phyloP scores from a whole-genome alignment of 352 stramenopile genomes.

The Blastocystis sp. region DNA sequence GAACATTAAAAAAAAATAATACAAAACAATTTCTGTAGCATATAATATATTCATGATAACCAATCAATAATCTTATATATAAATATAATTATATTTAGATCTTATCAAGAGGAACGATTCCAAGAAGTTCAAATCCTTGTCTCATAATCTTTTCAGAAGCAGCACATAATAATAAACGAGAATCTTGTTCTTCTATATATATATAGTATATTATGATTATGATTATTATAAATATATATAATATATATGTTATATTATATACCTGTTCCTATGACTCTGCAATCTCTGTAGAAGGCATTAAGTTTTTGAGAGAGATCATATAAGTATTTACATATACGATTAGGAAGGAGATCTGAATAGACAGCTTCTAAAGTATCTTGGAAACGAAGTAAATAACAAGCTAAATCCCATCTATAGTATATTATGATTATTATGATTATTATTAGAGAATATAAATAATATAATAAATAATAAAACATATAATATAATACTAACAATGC shows the following conservation, averaged over 20 bases:
- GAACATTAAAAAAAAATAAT: too few relatives aligned
- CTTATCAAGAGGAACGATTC: slow-evolving; percentile 71
- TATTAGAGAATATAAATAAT: too few relatives aligned
- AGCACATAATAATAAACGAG: slow-evolving; percentile 78
- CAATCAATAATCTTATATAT: too few relatives aligned
- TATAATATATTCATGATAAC: too few relatives aligned
- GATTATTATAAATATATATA: too few relatives aligned
- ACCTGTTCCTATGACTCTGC: slow-evolving; percentile 76
- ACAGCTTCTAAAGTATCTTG: slow-evolving; percentile 76
- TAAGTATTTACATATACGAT: slow-evolving; percentile 89
- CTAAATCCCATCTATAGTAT: slow-evolving; percentile 60
- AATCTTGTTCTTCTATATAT: slow-evolving; percentile 78
- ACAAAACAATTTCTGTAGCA: too few relatives aligned
- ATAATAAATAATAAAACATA: too few relatives aligned
- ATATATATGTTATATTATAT: too few relatives aligned
- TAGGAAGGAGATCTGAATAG: slow-evolving; percentile 76
- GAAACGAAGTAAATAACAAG: slow-evolving; percentile 64
- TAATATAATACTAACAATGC: too few relatives aligned
- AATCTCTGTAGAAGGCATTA: slow-evolving; percentile 91
- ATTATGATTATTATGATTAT: too few relatives aligned
- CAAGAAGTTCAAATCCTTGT: slow-evolving; percentile 68
- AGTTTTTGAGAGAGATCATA: slow-evolving; percentile 84
- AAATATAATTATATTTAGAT: too few relatives aligned
- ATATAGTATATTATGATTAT: too few relatives aligned
- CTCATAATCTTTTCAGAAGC: slow-evolving; percentile 80